phyloP scores from a whole-genome alignment of 176 grass and related monocot species.

The Carex scoparia region DNA sequence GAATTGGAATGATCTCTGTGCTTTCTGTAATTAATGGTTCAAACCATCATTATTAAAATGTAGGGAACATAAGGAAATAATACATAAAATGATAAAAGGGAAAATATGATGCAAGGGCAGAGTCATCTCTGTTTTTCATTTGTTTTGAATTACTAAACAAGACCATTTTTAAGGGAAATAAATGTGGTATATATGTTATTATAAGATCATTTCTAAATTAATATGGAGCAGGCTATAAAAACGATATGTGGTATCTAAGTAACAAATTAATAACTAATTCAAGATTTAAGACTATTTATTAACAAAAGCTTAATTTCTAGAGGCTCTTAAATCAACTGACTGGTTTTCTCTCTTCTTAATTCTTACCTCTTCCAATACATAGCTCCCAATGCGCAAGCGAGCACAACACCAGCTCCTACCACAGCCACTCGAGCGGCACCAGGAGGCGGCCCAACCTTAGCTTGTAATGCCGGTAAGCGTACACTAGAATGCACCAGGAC shows the following conservation, averaged over 20 bases:
- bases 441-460: not conserved
- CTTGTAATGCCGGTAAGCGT: not conserved
- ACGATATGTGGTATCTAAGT: not conserved
- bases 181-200: not conserved
- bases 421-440: not conserved
- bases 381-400: not conserved
- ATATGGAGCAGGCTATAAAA: not conserved
- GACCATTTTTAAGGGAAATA: not conserved
- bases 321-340: not conserved
- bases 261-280: not conserved
- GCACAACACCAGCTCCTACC: slow-evolving; percentile 16
- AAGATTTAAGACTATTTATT: not conserved
- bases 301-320: not conserved
- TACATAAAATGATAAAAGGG: not conserved
- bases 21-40: not conserved
- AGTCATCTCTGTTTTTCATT: not conserved
- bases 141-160: not conserved
- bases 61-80: not conserved
- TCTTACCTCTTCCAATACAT: slow-evolving; percentile 18
- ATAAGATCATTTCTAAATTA: not conserved
- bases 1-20: not conserved
- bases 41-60: not conserved
- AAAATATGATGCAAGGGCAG: not conserved
- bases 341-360: not conserved
- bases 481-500: not conserved